These are phyloP conservation scores for Diplodia mutila DNA, from an alignment of 2,329 filamentous ascomycete species.

Conservation along the genomic window DNA sequence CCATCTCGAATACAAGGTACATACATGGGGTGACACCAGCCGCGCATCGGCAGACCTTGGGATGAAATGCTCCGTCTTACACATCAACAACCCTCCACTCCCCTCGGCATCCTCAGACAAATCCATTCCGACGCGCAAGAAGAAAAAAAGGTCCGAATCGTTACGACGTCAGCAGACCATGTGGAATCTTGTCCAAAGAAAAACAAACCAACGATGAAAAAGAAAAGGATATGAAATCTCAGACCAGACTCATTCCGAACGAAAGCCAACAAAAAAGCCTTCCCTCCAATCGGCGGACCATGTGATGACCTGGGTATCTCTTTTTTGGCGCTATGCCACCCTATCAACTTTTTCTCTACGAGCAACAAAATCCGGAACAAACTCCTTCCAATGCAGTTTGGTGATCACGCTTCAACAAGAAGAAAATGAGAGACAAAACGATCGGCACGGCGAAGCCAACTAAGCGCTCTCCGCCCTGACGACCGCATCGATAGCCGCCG, in stretches of 20 bases:
- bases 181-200: constrained; percentile 8
- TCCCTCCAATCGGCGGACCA: not conserved
- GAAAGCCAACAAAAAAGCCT: not conserved
- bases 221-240: not conserved
- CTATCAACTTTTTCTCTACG: not conserved
- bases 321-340: constrained; percentile 1
- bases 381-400: constrained; percentile 25
- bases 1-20: not conserved
- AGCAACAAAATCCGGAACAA: not conserved
- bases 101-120: not conserved
- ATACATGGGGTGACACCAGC: not conserved
- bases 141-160: not conserved
- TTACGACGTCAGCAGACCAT: constrained; percentile 3
- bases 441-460: not conserved
- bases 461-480: constrained; percentile 17
- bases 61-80: constrained; percentile 4
- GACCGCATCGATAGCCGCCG: constrained; percentile 27
- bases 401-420: not conserved
- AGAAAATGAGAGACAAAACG: not conserved
- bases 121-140: not conserved
- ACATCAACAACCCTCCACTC: not conserved
- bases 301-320: constrained; percentile 24
- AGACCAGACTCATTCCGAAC: constrained; percentile 14
- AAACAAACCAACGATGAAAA: not conserved
- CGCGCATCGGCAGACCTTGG: constrained; percentile 20